phyloP scores from a whole-genome alignment of 1,284 basidiomycete species.

The Leccinum subrobustum region DNA sequence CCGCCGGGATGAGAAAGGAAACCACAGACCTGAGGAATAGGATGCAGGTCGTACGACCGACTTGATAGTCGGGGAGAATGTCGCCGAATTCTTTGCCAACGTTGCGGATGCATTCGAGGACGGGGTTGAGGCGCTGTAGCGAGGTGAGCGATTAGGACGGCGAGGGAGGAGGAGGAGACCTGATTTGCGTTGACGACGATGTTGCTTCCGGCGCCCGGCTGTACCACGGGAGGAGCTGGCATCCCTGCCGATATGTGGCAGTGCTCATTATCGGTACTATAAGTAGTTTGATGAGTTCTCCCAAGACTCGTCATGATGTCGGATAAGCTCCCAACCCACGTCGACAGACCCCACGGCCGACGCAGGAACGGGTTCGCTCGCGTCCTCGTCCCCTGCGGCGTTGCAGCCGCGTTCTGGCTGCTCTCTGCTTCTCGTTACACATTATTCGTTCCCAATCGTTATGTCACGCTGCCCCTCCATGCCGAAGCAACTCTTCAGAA shows the following conservation, averaged over 20 bases:
- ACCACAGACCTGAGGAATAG: conserved; percentile 77
- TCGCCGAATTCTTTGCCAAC: conserved; percentile 95
- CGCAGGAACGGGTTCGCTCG: conserved; percentile 14
- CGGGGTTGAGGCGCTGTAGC: conserved; percentile 79
- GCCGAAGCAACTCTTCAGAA: conserved; percentile 29
- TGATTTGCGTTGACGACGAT: conserved; percentile 63
- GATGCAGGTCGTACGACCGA: conserved; percentile 94
- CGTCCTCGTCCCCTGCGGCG: conserved; percentile 21
- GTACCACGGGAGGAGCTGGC: conserved; percentile 51
- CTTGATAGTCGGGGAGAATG: conserved; percentile 91
- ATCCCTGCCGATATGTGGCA: conserved; percentile 24
- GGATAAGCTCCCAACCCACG: conserved; percentile 29
- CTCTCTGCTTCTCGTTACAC: conserved; percentile 18
- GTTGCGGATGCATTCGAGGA: conserved; percentile 82
- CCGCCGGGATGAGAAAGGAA: neutral
- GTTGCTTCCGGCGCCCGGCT: conserved; percentile 67
- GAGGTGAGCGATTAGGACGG: neutral
- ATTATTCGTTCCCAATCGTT: neutral
- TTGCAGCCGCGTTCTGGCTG: conserved; percentile 18
- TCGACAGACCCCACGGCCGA: conserved; percentile 7
- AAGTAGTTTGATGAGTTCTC: neutral
- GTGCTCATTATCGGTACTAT: neutral
- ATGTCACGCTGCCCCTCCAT: conserved; percentile 25
- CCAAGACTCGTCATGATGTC: conserved; percentile 26
- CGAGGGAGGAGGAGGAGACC: neutral